Evolutionary conservation across 306 rosid genomes (phyloP), one percentile per base, ranked within the genome.

Genomic region (Prinsepia uniflora): DNA sequence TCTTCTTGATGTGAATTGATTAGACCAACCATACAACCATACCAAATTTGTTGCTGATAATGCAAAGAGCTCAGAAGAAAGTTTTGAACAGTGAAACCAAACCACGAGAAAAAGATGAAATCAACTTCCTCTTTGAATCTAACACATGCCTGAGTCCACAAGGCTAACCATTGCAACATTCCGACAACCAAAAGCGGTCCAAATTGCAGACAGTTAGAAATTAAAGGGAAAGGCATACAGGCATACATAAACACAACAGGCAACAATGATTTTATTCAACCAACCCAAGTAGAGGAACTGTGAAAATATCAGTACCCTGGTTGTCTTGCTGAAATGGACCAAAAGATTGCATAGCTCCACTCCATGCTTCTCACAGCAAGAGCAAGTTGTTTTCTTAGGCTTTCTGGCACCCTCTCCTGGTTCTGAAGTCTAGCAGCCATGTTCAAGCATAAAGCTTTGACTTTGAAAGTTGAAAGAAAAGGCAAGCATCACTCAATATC

Each of bases 301-400:
- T 49, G 62, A 24, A 64, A 57, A 30, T 54, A 55, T 53, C 10
- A 61, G 60, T 73, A 91, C 96, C 96, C 88, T 15, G 89, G 88
- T 70, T 84, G 91, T 70, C 71, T 60, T 46, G 80, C 41, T 65
- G 92, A 87, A 76, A 75, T 65, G 45, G 90, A 82, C 96, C 97
- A 89, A 87, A 91, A 87, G 58, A 91, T 81, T 8, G 88, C 91
- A 71, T 89, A 91, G 80, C 93, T 87, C 97, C 97, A 91, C 9
- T 89, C 87, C 70, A 91, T 84, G 78, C 86, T 89, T 81, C 96
- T 91, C 75, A 91, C 82, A 61, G 97, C 88, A 78, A 84, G 71
- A 79, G 97, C 91, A 86, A 91, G 93, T 57, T 81, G 88, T 62
- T 83, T 81, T 78, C 78, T 89, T 78, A 87, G 61, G 65, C 84